phyloP scores from a whole-genome alignment of 2,329 filamentous ascomycete species.

The Cladosporium oxysporum region DNA sequence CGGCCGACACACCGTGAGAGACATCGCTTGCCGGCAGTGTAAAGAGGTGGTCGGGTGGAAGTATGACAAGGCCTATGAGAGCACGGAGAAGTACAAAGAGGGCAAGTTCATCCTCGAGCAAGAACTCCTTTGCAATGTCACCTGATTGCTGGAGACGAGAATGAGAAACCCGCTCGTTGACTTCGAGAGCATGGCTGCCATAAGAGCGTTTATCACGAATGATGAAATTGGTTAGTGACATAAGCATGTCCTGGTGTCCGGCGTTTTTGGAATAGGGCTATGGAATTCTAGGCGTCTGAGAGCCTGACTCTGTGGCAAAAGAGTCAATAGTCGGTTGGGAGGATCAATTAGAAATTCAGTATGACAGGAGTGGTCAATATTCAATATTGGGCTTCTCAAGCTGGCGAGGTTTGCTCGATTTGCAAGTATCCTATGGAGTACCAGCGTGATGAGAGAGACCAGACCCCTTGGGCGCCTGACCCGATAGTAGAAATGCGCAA shows the following conservation, averaged over 20 bases:
- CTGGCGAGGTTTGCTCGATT: background rate
- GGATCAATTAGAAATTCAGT: background rate
- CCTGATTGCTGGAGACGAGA: conserved; percentile 28
- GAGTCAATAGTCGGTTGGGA: background rate
- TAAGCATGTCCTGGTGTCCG: background rate
- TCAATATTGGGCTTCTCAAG: background rate
- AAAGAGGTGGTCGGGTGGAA: conserved; percentile 95
- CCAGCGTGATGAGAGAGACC: background rate
- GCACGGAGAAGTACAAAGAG: conserved; percentile 96
- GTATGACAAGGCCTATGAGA: conserved; percentile 95
- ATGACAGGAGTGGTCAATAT: background rate
- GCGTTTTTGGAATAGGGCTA: background rate
- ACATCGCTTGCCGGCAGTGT: conserved; percentile 90
- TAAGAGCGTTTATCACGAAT: conserved; percentile 1
- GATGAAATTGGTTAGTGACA: conserved; percentile 5
- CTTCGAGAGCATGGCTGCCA: background rate
- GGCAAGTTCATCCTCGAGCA: conserved; percentile 96
- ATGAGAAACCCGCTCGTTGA: background rate
- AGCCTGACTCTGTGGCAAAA: background rate
- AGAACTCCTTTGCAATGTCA: conserved; percentile 80
- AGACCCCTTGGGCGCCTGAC: background rate
- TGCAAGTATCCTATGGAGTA: background rate
- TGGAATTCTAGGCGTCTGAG: background rate
- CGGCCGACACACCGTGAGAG: conserved; percentile 87
- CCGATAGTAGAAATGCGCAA: background rate